A percentile compares a stretch with the other conserved stretches of the same genome.
phyloP scores from a whole-genome alignment of 1,139 yeast genomes.

The Protomyces pachydermus region DNA sequence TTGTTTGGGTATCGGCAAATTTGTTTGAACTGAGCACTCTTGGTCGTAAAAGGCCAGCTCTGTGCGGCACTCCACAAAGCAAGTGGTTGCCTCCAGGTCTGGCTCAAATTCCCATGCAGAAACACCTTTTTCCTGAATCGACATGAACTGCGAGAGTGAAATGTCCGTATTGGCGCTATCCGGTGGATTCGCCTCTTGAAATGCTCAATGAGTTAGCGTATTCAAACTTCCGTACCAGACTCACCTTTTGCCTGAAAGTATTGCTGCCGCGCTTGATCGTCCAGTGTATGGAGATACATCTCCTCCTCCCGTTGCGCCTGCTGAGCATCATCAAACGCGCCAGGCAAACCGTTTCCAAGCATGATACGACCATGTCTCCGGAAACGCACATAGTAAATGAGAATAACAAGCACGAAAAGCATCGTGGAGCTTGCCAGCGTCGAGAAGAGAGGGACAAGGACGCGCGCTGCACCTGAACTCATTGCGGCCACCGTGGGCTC shows the following conservation, averaged over 20 bases:
- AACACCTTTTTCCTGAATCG: conserved; percentile 87
- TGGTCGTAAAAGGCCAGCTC: conserved; percentile 70
- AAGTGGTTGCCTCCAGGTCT: conserved; percentile 52
- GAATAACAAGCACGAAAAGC: conserved; percentile 32
- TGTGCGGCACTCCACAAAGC: conserved; percentile 64
- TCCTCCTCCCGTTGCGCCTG: conserved; percentile 61
- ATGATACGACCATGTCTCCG: conserved; percentile 23
- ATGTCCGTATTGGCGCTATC: conserved; percentile 43
- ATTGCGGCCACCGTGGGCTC: background rate
- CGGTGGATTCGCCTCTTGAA: conserved; percentile 46
- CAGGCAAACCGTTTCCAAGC: conserved; percentile 42
- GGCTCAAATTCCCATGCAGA: conserved; percentile 88
- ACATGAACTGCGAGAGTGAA: conserved; percentile 47
- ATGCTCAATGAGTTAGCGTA: conserved; percentile 48
- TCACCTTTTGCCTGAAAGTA: conserved; percentile 56
- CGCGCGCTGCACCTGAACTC: background rate
- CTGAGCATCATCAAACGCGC: conserved; percentile 60
- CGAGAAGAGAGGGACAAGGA: conserved; percentile 17
- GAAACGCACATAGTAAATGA: conserved; percentile 20
- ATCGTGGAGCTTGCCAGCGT: conserved; percentile 36
- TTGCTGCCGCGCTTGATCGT: conserved; percentile 45
- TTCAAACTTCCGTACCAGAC: conserved; percentile 32
- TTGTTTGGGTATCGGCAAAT: conserved; percentile 76
- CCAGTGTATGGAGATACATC: conserved; percentile 63
- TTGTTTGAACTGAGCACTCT: conserved; percentile 73